These are phyloP conservation scores for Cyberlindnera subsufficiens DNA, from an alignment of 805 yeast genomes.

Conservation along the genomic window DNA sequence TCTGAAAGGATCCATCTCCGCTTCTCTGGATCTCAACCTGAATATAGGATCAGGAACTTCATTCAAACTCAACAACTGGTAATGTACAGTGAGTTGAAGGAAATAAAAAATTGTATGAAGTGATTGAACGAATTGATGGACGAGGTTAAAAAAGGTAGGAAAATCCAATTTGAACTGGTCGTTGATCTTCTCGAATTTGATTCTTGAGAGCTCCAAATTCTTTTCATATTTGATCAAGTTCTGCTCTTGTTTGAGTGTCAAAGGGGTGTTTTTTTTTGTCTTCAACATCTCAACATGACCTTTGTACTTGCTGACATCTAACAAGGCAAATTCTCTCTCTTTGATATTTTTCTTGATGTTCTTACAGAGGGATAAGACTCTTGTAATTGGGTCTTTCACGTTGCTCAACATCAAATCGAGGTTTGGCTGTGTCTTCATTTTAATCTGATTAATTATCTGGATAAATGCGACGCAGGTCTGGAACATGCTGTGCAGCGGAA, in stretches of 20 bases:
- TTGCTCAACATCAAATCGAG: slow-evolving; percentile 23
- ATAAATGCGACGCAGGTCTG: not conserved
- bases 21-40: slow-evolving; percentile 10
- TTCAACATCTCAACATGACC: slow-evolving; percentile 19
- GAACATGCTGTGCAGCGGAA: not conserved
- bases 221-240: slow-evolving; percentile 27
- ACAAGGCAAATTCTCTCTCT: slow-evolving; percentile 28
- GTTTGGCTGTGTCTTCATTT: slow-evolving; percentile 6
- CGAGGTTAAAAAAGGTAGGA: slow-evolving; percentile 35
- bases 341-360: slow-evolving; percentile 25
- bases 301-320: slow-evolving; percentile 32
- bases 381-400: slow-evolving; percentile 19
- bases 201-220: slow-evolving; percentile 25
- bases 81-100: slow-evolving; percentile 30
- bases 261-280: slow-evolving; percentile 19
- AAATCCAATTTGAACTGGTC: slow-evolving; percentile 37
- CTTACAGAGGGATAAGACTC: slow-evolving; percentile 13
- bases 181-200: slow-evolving; percentile 34
- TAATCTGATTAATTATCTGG: slow-evolving; percentile 9
- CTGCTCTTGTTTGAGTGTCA: slow-evolving; percentile 34
- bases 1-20: not conserved
- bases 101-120: slow-evolving; percentile 29
- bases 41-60: slow-evolving; percentile 7
- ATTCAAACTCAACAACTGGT: slow-evolving; percentile 25
- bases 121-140: slow-evolving; percentile 27